phyloP scores from a whole-genome alignment of 164 flowering plant genomes.

The Houttuynia cordata region DNA sequence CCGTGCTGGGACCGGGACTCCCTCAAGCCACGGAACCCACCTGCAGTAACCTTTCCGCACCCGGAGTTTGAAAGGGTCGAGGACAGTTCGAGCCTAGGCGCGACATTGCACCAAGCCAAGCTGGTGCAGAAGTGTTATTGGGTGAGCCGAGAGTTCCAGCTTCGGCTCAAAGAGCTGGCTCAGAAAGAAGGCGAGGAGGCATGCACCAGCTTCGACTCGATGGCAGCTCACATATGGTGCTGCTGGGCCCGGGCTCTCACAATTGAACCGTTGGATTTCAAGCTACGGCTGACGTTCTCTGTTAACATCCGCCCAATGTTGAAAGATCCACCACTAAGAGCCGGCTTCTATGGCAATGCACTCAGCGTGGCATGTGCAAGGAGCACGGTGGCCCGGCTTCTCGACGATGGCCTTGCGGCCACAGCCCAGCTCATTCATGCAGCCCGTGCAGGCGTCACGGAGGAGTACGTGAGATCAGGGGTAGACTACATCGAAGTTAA shows the following conservation, averaged over 20 bases:
- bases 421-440: constrained; percentile 34
- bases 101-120: constrained; percentile 32
- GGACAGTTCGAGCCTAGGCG: constrained; percentile 47
- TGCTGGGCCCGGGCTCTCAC: constrained; percentile 74
- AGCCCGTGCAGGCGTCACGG: constrained; percentile 37
- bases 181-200: constrained; percentile 13
- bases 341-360: constrained; percentile 74
- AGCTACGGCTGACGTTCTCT: constrained; percentile 55
- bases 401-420: constrained; percentile 21
- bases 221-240: constrained; percentile 87
- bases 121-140: constrained; percentile 56
- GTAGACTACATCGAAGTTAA: constrained; percentile 50
- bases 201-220: constrained; percentile 58
- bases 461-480: constrained; percentile 65
- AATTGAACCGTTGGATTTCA: constrained; percentile 44
- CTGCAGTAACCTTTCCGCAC: constrained; percentile 41
- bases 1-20: constrained; percentile 75
- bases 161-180: constrained; percentile 30
- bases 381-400: constrained; percentile 40
- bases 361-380: constrained; percentile 60
- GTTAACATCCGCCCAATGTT: constrained; percentile 60
- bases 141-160: constrained; percentile 39
- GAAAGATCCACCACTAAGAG: constrained; percentile 30
- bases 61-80: constrained; percentile 48
- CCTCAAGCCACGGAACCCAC: constrained; percentile 57